Evolutionary conservation across 140 eudicot genomes (phyloP), one percentile per base, ranked within the genome.

Genomic region (Erigeron philadelphicus): DNA sequence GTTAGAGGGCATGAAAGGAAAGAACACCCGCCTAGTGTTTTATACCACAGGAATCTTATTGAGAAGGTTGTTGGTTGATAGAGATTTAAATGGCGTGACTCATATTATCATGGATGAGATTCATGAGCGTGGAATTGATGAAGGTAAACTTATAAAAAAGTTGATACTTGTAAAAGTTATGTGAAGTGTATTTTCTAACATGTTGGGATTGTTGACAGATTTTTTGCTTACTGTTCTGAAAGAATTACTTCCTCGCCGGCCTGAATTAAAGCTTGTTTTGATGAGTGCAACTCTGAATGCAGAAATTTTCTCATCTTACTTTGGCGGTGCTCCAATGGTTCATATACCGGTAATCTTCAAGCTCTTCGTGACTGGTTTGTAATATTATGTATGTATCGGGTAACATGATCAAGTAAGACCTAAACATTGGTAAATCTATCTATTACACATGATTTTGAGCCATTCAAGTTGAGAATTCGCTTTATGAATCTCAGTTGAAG

Each of bases 61-160:
- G 77, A 81, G 97, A 76, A 80, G 97, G 79, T 80, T 90, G 74
- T 79, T 85, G 43, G 88, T 85, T 54, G 97, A 90, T 75, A 81
- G 88, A 77, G 79, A 60, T 72, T 82, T 90, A 78, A 83, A 90
- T 72, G 95, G 88, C 21, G 83, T 87, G 44, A 85, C 97, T 47
- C 94, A 90, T 79, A 83, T 90, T 48, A 87, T 90, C 58, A 85
- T 90, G 68, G 97, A 90, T 80, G 97, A 90, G 76, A 84, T 90
- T 73, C 97, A 90, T 76, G 97, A 90, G 68, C 94, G 97, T 74
- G 97, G 95, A 75, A 83, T 87, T 77, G 88, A 90, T 83, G 97
- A 90, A 85, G 97, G 97, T 90, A 65, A 62, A 48, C 68, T 16
- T 65, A 12, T 44, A 43, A 9, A 6, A 15, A 46, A 60, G 11